Evolutionary conservation across 2,329 filamentous ascomycete genomes (phyloP), one percentile per base, ranked within the genome.

Genomic region (Thermothelomyces thermophilus): DNA sequence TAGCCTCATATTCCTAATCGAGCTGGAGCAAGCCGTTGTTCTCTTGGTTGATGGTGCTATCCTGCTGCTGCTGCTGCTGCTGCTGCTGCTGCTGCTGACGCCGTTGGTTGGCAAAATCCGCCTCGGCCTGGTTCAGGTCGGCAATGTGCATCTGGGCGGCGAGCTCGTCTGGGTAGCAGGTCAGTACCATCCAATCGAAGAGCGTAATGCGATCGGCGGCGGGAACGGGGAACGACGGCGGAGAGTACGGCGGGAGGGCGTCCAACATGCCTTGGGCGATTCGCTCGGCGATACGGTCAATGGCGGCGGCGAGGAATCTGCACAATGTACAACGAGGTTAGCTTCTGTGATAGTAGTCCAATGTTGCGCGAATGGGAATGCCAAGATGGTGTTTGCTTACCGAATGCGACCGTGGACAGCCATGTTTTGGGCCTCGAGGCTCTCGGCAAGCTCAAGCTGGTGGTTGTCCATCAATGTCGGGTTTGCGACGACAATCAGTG

Each of bases 401-500:
- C 77, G 73, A 36, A 88, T 69, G 46, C 75, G 71, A 10, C 85
- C 86, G 59, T 83, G 76, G n/a, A 90, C 74, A 2, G 88, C 81
- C 68, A 94, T 95, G 20, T 85, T 84, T 58, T 88, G 80, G 20
- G 74, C 70, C 28, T 85, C 79, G 50, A 97, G 76, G 57, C 87
- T 83, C 43, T 82, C 74, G 0, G 91, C 91, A 48, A 98, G 77
- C 66, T 97, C 89, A 17, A 82, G 77, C 68, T 98, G 93, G 64
- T 98, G 93, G 61, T 98, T 91, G 62, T 94, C 83, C 60, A 95
- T 77, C 0, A 98, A 77, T 6, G 74, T 73, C 1, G 82, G 76
- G 65, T 98, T 98, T 2, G 91, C 87, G 2, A 98, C 90, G 1
- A 95, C 88, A 43, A 98, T 77, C n/a, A 97, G 72, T 2, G 87